A percentile compares a stretch with the other conserved stretches of the same genome.
Evolutionary conservation across 164 flowering plant genomes (phyloP).

Genomic region (Protea cynaroides): DNA sequence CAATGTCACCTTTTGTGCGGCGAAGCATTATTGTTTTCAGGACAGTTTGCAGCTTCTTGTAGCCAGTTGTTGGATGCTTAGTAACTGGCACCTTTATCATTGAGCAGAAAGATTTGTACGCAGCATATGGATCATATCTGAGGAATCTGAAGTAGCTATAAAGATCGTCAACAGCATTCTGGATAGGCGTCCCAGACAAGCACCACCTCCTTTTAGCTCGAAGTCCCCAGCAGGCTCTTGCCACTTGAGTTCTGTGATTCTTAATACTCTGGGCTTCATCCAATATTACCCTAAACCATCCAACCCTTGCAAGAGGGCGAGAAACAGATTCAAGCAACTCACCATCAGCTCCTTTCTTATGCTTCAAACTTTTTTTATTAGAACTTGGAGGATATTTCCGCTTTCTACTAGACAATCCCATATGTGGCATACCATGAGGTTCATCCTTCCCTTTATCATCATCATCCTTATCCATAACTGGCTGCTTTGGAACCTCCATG

Average conservation of each 20-base stretch:
- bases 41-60: conserved; percentile 78
- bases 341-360: conserved; percentile 39
- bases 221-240: conserved; percentile 98
- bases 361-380: conserved; percentile 32
- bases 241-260: conserved; percentile 85
- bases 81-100: conserved; percentile 60
- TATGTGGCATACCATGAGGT: conserved; percentile 12
- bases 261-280: conserved; percentile 98
- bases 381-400: conserved; percentile 54
- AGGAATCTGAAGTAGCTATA: conserved; percentile 96
- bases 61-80: conserved; percentile 58
- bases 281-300: conserved; percentile 91
- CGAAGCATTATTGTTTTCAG: conserved; percentile 87
- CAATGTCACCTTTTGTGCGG: conserved; percentile 70
- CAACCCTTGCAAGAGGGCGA: conserved; percentile 80
- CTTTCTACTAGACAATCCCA: conserved; percentile 35
- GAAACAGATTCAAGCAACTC: conserved; percentile 46
- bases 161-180: conserved; percentile 92
- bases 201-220: conserved; percentile 98
- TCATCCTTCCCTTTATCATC: conserved; percentile 33
- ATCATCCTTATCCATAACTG: conserved; percentile 59
- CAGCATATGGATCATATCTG: conserved; percentile 70
- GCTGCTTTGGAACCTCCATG: conserved; percentile 91
- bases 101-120: conserved; percentile 54
- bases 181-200: conserved; percentile 94